phyloP scores from a whole-genome alignment of 1,284 basidiomycete genomes.

The Puccinia polysora region DNA sequence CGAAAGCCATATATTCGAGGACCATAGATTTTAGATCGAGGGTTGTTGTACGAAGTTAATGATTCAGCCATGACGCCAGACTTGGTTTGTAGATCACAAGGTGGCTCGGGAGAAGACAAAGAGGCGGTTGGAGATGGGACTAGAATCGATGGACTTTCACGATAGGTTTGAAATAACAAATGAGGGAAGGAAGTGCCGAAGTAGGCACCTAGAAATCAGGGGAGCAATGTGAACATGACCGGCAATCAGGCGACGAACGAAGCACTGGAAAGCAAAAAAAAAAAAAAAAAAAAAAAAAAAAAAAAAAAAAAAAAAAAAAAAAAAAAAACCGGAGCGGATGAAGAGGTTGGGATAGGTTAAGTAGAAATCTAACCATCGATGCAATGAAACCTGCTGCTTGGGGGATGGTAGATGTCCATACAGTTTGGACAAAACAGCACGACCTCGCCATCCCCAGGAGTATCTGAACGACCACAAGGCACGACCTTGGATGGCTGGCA shows the following conservation, averaged over 20 bases:
- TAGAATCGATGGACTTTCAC: constrained; percentile 72
- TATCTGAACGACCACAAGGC: constrained; percentile 90
- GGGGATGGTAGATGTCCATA: constrained; percentile 92
- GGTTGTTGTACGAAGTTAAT: constrained; percentile 53
- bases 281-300: neutral
- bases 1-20: constrained; percentile 83
- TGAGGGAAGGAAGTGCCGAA: constrained; percentile 98
- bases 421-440: constrained; percentile 98
- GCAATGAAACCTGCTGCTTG: constrained; percentile 88
- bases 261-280: neutral
- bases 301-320: constrained; percentile 4
- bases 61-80: constrained; percentile 44
- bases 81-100: constrained; percentile 45
- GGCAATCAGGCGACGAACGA: neutral
- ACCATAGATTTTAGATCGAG: constrained; percentile 77
- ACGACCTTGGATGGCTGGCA: constrained; percentile 85
- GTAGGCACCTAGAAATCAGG: constrained; percentile 71
- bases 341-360: too few species aligned
- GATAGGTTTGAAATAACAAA: constrained; percentile 95
- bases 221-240: neutral
- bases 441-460: constrained; percentile 96
- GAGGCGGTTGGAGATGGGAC: constrained; percentile 40
- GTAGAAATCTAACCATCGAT: constrained; percentile 71
- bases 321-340: neutral
- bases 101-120: constrained; percentile 23